A percentile compares a stretch with the other conserved stretches of the same genome.
These are phyloP conservation scores for Carex myosuroides DNA, from an alignment of 176 grass and related monocot species.

Conservation along the genomic window DNA sequence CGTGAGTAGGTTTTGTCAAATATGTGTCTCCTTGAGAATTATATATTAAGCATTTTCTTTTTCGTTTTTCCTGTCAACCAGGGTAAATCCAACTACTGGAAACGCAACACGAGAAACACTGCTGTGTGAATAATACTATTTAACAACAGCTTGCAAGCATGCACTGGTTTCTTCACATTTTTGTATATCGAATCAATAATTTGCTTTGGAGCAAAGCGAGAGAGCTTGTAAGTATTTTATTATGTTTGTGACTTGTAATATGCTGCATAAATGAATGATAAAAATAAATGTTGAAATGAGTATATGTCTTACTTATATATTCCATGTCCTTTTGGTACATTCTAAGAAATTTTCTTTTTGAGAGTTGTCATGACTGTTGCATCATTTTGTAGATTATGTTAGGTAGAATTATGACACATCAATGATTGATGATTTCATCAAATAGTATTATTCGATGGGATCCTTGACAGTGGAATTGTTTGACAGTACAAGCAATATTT, in stretches of 20 bases:
- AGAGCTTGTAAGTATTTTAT: conserved; percentile 1
- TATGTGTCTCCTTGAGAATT: neutral
- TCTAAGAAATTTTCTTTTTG: neutral
- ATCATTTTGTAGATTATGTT: neutral
- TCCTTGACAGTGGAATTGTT: neutral
- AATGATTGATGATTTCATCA: neutral
- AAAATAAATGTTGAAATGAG: neutral
- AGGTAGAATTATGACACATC: neutral
- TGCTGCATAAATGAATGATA: neutral
- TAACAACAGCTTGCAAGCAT: neutral
- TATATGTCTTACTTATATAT: neutral
- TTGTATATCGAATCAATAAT: conserved; percentile 9
- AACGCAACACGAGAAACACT: conserved; percentile 77
- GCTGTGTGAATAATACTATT: conserved; percentile 43
- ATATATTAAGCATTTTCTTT: neutral
- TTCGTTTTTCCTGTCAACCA: neutral
- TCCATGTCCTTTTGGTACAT: neutral
- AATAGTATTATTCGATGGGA: neutral
- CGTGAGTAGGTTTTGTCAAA: neutral
- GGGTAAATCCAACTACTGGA: conserved; percentile 70
- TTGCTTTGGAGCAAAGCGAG: neutral
- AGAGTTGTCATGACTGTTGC: neutral
- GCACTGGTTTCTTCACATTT: neutral
- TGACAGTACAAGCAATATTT: neutral
- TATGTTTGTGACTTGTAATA: conserved; percentile 1